Percentiles rank a stretch among this genome's conserved stretches.
phyloP scores from a whole-genome alignment of 306 rosid genomes.

The Spatholobus suberectus region DNA sequence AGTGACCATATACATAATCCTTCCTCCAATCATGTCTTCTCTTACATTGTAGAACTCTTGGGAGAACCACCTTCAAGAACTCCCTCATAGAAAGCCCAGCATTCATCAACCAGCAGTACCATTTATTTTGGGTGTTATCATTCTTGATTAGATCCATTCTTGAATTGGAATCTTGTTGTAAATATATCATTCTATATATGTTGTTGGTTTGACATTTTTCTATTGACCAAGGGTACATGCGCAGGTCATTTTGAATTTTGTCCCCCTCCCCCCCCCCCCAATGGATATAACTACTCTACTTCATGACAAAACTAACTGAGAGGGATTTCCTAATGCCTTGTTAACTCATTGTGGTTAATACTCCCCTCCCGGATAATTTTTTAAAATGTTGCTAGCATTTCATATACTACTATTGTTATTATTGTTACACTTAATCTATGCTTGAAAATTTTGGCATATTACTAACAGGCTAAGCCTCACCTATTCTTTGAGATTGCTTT shows the following conservation, averaged over 20 bases:
- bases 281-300: neutral
- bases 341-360: neutral
- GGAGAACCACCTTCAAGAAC: neutral
- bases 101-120: neutral
- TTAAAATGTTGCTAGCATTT: neutral
- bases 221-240: neutral
- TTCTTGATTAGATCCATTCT: constrained; percentile 7
- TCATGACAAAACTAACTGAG: neutral
- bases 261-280: no score
- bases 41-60: neutral
- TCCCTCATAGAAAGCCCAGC: neutral
- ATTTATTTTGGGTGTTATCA: neutral
- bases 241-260: constrained; percentile 11
- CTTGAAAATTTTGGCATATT: neutral
- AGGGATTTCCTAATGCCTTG: neutral
- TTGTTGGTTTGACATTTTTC: constrained; percentile 25
- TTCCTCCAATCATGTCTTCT: neutral
- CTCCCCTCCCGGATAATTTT: neutral
- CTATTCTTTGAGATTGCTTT: neutral
- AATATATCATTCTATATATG: constrained; percentile 16
- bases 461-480: neutral
- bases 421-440: neutral
- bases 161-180: constrained; percentile 28
- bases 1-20: constrained; percentile 17
- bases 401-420: neutral